A percentile compares a stretch with the other conserved stretches of the same genome.
Conservation (phyloP, 805 yeast genomes). For the Nematodospora valgi region DNA sequence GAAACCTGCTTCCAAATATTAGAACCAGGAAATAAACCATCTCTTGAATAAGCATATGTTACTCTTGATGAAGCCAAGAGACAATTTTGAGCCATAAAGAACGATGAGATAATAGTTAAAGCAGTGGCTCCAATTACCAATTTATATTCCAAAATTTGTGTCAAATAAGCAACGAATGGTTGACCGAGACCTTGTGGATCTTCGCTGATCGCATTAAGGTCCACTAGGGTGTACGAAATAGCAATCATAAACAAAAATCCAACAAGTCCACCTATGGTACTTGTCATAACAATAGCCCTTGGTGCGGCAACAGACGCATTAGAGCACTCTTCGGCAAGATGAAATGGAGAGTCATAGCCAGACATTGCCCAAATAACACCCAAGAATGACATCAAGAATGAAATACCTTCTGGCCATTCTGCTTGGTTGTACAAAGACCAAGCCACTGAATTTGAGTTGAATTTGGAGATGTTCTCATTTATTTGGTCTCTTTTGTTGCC, state of each 20-base stretch:
- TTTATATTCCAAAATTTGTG: constrained; percentile 44
- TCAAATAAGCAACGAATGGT: constrained; percentile 54
- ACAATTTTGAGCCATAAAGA: constrained; percentile 41
- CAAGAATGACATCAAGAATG: constrained; percentile 53
- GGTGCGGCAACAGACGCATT: constrained; percentile 66
- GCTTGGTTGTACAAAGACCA: constrained; percentile 58
- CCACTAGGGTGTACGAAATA: constrained; percentile 58
- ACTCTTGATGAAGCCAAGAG: constrained; percentile 67
- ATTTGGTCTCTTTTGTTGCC: constrained; percentile 43
- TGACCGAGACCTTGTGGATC: constrained; percentile 52
- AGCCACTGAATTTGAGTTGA: constrained; percentile 46
- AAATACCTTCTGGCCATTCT: constrained; percentile 61
- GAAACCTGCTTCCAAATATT: constrained; percentile 48
- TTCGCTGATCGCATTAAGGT: constrained; percentile 42
- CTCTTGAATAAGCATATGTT: constrained; percentile 65
- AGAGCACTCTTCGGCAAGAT: constrained; percentile 67
- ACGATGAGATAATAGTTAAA: constrained; percentile 38
- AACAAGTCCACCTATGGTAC: constrained; percentile 50
- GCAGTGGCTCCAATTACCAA: constrained; percentile 35
- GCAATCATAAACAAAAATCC: constrained; percentile 59
- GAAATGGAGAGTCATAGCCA: constrained; percentile 74
- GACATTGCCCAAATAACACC: constrained; percentile 73
- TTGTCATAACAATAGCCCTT: constrained; percentile 60
- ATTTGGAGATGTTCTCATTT: constrained; percentile 33
- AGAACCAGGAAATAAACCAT: constrained; percentile 62